A percentile compares a stretch with the other conserved stretches of the same genome.
These are phyloP conservation scores for Syncephalis plumigaleata DNA, from an alignment of 371 early-diverging fungal genomes.

Conservation along the genomic window DNA sequence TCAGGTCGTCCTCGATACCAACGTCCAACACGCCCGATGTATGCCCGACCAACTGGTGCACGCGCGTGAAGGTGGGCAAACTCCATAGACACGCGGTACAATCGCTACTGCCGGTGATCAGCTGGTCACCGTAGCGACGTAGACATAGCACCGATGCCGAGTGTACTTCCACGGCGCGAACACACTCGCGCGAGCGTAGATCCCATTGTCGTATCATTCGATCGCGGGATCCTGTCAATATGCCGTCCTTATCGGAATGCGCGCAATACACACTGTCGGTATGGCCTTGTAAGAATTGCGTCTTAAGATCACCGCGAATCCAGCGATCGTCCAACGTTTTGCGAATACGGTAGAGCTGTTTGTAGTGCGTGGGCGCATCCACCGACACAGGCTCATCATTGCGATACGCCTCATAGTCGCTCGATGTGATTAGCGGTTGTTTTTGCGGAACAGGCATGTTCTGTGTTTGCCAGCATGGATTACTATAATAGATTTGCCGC, in stretches of 20 bases:
- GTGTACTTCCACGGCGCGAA: conserved; percentile 69
- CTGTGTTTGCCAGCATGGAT: conserved; percentile 1
- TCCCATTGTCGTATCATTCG: conserved; percentile 66
- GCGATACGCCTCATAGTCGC: no score
- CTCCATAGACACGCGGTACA: conserved; percentile 78
- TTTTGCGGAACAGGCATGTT: neutral
- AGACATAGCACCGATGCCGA: conserved; percentile 78
- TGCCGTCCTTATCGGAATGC: conserved; percentile 62
- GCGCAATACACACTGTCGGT: conserved; percentile 85
- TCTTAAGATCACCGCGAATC: conserved; percentile 18
- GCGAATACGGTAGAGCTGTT: conserved; percentile 28
- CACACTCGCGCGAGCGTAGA: conserved; percentile 35
- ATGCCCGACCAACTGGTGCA: conserved; percentile 46
- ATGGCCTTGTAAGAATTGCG: conserved; percentile 54
- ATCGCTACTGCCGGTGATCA: conserved; percentile 91
- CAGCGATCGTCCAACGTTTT: conserved; percentile 25
- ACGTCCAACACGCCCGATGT: conserved; percentile 60
- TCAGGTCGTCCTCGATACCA: conserved; percentile 45
- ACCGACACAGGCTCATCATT: neutral
- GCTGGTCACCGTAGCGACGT: conserved; percentile 52
- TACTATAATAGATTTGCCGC: conserved; percentile 10
- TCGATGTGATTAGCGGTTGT: no score
- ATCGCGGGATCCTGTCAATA: conserved; percentile 90
- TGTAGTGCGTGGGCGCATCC: conserved; percentile 26
- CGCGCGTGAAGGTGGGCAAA: conserved; percentile 21